Base-by-base conservation (phyloP, 257 asterid species). In the Solanum pinnatisectum region DNA sequence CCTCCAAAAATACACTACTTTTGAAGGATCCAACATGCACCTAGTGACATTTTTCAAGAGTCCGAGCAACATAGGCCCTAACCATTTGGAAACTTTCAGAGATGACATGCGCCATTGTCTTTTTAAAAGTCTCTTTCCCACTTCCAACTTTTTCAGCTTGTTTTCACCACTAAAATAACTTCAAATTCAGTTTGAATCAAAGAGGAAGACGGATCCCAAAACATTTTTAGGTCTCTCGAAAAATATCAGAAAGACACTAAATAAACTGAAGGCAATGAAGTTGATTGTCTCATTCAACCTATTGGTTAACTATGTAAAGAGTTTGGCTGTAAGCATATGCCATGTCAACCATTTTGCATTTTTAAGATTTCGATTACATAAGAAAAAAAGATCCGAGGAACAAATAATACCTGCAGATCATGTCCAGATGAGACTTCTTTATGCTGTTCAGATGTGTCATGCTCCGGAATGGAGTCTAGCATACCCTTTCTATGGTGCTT, bases 401-500 rank as follows among this genome's bases (percentile, higher is more conserved):
- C 13, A 85, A 35, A 84, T 23, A 67, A 5, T 91, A 96, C 99
- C 99, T 94, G 98, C 88, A 95, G 40, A 91, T 92, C 95, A 84
- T 74, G 91, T 72, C 91, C 90, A 6, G 96, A 81, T 5, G 90
- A 89, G 89, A 49, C 87, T 70, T 92, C 93, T 87, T 93, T 91
- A 74, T 87, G 93, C 22, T 91, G 87, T 84, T 84, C 95, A 44
- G 92, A 83, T 78, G 92, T 90, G 59, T 91, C 94, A 70, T 90
- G 77, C 90, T 96, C 98, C 4, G 98, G 98, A 84, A 95, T 95
- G 18, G 97, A 90, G 90, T 94, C 93, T 2, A 95, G 84, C 92
- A 85, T 83, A 37, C 92, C 94, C 90, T 91, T 94, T 33, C 94
- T 90, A 8, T 85, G 88, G 39, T 91, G 94, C 93, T 94, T 95